Conservation (phyloP, 169 alveolate genomes). For the Cryptosporidium sp. region DNA sequence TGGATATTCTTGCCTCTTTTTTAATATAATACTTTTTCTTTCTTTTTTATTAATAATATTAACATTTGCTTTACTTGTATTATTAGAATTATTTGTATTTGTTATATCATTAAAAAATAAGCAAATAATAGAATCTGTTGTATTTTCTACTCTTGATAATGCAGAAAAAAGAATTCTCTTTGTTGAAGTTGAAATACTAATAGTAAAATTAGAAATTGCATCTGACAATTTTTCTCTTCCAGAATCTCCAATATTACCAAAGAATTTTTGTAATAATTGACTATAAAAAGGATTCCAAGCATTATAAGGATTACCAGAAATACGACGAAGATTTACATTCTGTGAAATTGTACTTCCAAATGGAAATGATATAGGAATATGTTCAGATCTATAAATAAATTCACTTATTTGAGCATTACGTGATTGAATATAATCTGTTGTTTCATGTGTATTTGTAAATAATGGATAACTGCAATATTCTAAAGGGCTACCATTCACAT, state of each 20-base stretch:
- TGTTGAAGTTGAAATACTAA: conserved; percentile 33
- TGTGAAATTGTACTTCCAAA: conserved; percentile 66
- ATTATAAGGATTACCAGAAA: conserved; percentile 54
- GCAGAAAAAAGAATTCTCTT: conserved; percentile 49
- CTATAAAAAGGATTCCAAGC: conserved; percentile 70
- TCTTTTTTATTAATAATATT: not conserved
- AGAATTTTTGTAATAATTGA: conserved; percentile 15
- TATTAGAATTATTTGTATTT: not conserved
- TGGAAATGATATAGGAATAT: conserved; percentile 47
- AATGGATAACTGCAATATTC: conserved; percentile 59
- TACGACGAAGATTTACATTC: conserved; percentile 19
- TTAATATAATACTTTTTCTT: not conserved
- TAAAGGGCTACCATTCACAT: conserved; percentile 69
- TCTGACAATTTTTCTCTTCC: conserved; percentile 29
- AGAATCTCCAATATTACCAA: conserved; percentile 2
- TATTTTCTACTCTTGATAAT: conserved; percentile 45
- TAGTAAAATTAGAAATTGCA: conserved; percentile 25
- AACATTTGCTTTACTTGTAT: too few relatives aligned
- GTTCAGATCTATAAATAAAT: conserved; percentile 38
- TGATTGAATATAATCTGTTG: conserved; percentile 58
- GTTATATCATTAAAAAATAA: conserved; percentile 36
- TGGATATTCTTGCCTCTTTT: not conserved
- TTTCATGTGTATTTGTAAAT: conserved; percentile 46
- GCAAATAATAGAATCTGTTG: conserved; percentile 65
- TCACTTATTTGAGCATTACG: conserved; percentile 51